Base-by-base conservation (phyloP, 2,329 filamentous ascomycete genomes). In the Fusarium decemcellulare region DNA sequence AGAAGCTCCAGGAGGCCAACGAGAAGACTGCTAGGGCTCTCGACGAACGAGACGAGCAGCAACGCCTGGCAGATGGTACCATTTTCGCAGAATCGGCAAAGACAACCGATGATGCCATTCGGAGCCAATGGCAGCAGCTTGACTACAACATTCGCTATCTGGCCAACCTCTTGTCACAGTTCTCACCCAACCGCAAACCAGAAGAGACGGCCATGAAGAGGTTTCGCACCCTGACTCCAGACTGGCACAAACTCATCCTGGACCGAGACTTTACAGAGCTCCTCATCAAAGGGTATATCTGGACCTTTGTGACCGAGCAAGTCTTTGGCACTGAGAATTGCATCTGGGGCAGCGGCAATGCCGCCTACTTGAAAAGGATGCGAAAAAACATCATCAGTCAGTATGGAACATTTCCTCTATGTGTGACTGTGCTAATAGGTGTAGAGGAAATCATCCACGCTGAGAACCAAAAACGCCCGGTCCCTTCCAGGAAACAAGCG, bases 131-230 rank as follows among this genome's bases (percentile, higher is more conserved):
- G 75, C 63, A 36, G 4, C 37, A 50, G 6, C 50, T 77, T 6
- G 1, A 9, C 4, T 76, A 70, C 30, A 72, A 64, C 14, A 69
- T 76, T 1, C 53, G 52, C 4, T 44, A 14, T 0, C 9, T 76
- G 2, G 67, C 64, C 4, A 16, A 10, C 2, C 4, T 6, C 1
- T 9, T 76, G 2, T 8, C 30, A 5, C 27, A 32, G 2, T 0
- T 14, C 10, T 12, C 34, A 1, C 12, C 23, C 8, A 27, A 1
- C 0, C 8, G 27, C 5, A 6, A 9, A 0, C 15, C 29, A 1
- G 51, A 48, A 4, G 37, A 15, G 0, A 0, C 14, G 4, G 34
- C 14, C 1, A 3, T 0, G 0, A 0, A 4, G 0, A 43, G 65
- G 5, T 10, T 71, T 5, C 42, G 10, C 2, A n/a, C 8, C 2